These are phyloP conservation scores for Radiomyces spectabilis DNA, from an alignment of 192 early-diverging fungal genomes.

Conservation along the genomic window DNA sequence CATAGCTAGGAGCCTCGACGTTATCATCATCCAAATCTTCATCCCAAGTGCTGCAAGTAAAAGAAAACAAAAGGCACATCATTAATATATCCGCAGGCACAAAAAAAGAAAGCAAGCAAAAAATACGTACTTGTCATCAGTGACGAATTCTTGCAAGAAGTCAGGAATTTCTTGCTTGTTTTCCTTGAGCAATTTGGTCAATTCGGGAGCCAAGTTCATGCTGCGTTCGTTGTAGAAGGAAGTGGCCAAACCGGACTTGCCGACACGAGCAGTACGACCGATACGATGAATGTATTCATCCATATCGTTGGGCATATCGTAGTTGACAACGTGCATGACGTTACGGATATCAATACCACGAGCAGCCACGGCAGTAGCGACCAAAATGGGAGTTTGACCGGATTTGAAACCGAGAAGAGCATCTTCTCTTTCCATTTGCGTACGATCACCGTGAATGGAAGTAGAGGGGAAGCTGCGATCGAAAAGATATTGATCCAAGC, in stretches of 20 bases:
- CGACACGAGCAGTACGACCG: slow-evolving; percentile 59
- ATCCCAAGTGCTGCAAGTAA: slow-evolving; percentile 9
- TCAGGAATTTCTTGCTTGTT: slow-evolving; percentile 56
- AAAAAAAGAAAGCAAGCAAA: background rate
- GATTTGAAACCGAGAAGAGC: slow-evolving; percentile 65
- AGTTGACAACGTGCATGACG: slow-evolving; percentile 76
- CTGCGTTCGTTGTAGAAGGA: slow-evolving; percentile 48
- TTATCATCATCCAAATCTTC: slow-evolving; percentile 30
- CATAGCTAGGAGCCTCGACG: slow-evolving; percentile 22
- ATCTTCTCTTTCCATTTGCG: slow-evolving; percentile 71
- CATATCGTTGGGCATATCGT: slow-evolving; percentile 66
- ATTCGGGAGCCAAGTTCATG: slow-evolving; percentile 28
- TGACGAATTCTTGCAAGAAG: slow-evolving; percentile 34
- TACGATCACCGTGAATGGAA: slow-evolving; percentile 80
- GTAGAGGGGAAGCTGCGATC: slow-evolving; percentile 69
- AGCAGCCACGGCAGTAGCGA: slow-evolving; percentile 73
- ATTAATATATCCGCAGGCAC: background rate
- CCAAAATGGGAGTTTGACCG: slow-evolving; percentile 52
- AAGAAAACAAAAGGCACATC: background rate
- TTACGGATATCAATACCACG: slow-evolving; percentile 74
- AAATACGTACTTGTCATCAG: slow-evolving; percentile 23
- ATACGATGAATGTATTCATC: slow-evolving; percentile 76
- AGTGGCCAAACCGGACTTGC: slow-evolving; percentile 51
- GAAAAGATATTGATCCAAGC: slow-evolving; percentile 62
- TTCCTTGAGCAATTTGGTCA: slow-evolving; percentile 49